phyloP scores from a whole-genome alignment of 495 filamentous ascomycete species.

The Aspergillus sclerotioniger region DNA sequence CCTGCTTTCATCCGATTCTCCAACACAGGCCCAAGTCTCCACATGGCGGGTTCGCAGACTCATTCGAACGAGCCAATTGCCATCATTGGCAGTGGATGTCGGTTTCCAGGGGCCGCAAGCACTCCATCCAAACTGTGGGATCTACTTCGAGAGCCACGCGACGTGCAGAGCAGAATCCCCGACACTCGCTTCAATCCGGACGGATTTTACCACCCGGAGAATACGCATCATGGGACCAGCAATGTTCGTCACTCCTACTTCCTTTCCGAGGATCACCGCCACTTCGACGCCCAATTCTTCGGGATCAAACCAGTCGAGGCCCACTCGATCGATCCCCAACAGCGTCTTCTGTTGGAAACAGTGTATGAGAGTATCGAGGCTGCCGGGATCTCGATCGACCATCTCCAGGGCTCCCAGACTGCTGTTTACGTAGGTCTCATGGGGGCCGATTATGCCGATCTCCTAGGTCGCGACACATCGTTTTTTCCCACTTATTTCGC shows the following conservation, averaged over 20 bases:
- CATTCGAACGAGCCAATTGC: too few relatives aligned
- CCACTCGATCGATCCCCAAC: constrained; percentile 40
- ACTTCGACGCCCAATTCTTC: constrained; percentile 53
- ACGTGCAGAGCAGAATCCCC: neutral
- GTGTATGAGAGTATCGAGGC: constrained; percentile 57
- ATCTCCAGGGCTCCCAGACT: constrained; percentile 41
- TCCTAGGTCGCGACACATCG: constrained; percentile 35
- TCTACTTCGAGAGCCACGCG: neutral
- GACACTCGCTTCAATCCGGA: neutral
- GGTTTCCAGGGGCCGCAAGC: too few relatives aligned
- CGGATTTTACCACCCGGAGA: neutral
- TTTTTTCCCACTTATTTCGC: constrained; percentile 36
- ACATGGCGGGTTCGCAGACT: too few relatives aligned
- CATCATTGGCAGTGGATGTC: too few relatives aligned
- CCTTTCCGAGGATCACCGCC: neutral
- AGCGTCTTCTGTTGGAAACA: constrained; percentile 50
- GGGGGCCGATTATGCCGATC: constrained; percentile 40
- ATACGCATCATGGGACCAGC: neutral
- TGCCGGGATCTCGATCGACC: constrained; percentile 35
- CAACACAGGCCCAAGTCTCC: too few relatives aligned
- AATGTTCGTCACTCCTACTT: neutral
- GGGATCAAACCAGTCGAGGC: constrained; percentile 52
- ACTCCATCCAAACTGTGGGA: too few relatives aligned
- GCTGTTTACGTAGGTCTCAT: constrained; percentile 46
- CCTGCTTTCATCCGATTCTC: too few relatives aligned